Evolutionary conservation across 2,329 filamentous ascomycete species (phyloP).

Genomic region (Pyrenochaeta sp.): DNA sequence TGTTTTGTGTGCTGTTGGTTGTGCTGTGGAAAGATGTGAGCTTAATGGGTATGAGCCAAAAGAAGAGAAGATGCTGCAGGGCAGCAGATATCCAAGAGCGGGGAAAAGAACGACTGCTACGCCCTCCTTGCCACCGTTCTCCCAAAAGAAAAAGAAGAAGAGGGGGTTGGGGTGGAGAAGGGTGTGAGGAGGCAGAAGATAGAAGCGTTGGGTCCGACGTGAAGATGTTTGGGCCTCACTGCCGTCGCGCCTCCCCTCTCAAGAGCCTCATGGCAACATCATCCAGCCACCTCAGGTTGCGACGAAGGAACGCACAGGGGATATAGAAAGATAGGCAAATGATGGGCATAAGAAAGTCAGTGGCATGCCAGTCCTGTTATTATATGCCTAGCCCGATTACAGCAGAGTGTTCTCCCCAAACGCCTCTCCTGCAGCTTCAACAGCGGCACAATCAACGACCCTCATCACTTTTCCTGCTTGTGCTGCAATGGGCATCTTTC

Average conservation of each 20-base stretch:
- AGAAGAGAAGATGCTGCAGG: conserved; percentile 24
- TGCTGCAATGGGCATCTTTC: neutral
- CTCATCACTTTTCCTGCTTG: neutral
- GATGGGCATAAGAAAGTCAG: conserved; percentile 19
- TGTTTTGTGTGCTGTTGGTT: conserved; percentile 7
- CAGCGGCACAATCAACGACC: neutral
- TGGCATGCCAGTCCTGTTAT: conserved; percentile 13
- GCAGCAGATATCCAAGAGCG: conserved; percentile 30
- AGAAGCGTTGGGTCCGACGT: conserved; percentile 8
- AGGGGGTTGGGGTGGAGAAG: conserved; percentile 23
- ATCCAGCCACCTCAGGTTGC: conserved; percentile 6
- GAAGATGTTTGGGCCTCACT: conserved; percentile 10
- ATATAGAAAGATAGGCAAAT: conserved; percentile 9
- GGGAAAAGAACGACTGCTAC: conserved; percentile 21
- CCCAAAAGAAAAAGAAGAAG: conserved; percentile 24
- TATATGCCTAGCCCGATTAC: conserved; percentile 18
- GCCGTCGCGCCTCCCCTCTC: conserved; percentile 12
- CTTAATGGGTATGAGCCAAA: conserved; percentile 28
- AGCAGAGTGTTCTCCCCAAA: neutral
- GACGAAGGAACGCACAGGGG: conserved; percentile 9
- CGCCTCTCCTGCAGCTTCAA: neutral
- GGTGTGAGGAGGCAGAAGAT: conserved; percentile 16
- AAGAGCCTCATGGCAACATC: conserved; percentile 3
- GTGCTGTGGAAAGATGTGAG: conserved; percentile 22
- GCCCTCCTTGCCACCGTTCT: conserved; percentile 18